Evolutionary conservation across 352 stramenopile genomes (phyloP), one percentile per base, ranked within the genome.

Genomic region (Aphanomyces euteiches): DNA sequence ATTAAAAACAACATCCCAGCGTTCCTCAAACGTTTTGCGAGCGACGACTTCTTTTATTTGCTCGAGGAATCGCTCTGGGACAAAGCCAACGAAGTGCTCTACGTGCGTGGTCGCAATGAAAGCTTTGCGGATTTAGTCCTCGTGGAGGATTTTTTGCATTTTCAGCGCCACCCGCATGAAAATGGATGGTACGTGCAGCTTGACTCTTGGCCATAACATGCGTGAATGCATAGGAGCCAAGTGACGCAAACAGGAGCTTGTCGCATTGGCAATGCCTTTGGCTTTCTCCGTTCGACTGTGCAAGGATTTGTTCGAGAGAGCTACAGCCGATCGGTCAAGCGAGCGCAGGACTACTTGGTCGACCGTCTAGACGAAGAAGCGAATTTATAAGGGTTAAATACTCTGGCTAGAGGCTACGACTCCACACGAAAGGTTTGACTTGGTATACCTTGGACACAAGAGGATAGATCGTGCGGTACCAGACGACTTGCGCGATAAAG

Each of bases 21-120:
- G 56, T 67, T 92, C 47, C 90, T 93, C 75, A 90, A 90, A 67
- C 81, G 84, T 13, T 93, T 93, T 70, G 84, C 76, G 5, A 88
- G 74, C 58, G 77, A 73, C 43, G 86, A 92, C 12, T 91, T 81
- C 39, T 74, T 93, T 36, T 84, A 92, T 50, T 92, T 90, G 58
- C 68, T 90, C 57, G 86, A 93, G 67, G 79, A 91, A 61, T 89
- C 84, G 34, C 73, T 93, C 13, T 72, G 90, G 12, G 86, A 93
- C 76, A 84, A 83, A 60, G 74, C 79, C 10, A 93, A 92, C 69
- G 73, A 78, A 83, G 63, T 88, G 10, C 89, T 93, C 59, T 93
- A 92, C 66, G 84, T 93, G 17, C 90, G 90, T 58, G 75, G 88
- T 37, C 83, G 78, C 67, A 93, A 93, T 66, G 66, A 84, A 38